Conservation (phyloP, 2,329 filamentous ascomycete genomes). For the Colletotrichum karsti region DNA sequence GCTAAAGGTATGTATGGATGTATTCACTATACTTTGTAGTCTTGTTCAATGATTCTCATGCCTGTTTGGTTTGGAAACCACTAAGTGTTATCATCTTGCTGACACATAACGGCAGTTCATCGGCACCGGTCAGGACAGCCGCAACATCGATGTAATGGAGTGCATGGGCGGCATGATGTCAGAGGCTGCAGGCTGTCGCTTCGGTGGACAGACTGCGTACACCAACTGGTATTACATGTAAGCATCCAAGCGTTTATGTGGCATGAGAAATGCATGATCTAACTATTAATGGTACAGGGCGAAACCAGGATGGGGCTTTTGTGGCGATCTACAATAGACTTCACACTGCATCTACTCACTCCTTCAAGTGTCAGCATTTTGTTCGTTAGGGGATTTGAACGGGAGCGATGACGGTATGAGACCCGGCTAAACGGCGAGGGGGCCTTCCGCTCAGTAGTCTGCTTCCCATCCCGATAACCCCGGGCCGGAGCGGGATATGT, state of each 20-base stretch:
- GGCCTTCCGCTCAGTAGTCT: too few species aligned
- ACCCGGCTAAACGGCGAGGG: too few species aligned
- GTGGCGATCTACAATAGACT: too few species aligned
- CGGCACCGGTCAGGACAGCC: neutral
- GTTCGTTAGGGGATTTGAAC: too few species aligned
- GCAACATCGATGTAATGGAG: neutral
- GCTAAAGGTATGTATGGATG: neutral
- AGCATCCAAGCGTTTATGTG: neutral
- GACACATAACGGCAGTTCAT: neutral
- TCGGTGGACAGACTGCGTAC: neutral
- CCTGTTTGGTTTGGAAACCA: too few species aligned
- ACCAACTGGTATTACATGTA: neutral
- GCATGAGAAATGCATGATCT: neutral
- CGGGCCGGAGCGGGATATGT: too few species aligned
- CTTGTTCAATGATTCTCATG: neutral
- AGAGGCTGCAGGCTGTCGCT: neutral
- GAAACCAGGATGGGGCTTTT: too few species aligned
- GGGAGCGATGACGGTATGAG: too few species aligned
- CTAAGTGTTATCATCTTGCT: neutral
- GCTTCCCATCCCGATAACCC: too few species aligned
- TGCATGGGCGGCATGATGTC: neutral
- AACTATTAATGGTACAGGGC: too few species aligned
- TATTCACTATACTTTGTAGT: neutral
- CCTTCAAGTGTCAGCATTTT: too few species aligned
- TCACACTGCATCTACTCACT: too few species aligned